These are phyloP conservation scores for Alternaria brassicae DNA, from an alignment of 2,329 filamentous ascomycete genomes.

Conservation along the genomic window DNA sequence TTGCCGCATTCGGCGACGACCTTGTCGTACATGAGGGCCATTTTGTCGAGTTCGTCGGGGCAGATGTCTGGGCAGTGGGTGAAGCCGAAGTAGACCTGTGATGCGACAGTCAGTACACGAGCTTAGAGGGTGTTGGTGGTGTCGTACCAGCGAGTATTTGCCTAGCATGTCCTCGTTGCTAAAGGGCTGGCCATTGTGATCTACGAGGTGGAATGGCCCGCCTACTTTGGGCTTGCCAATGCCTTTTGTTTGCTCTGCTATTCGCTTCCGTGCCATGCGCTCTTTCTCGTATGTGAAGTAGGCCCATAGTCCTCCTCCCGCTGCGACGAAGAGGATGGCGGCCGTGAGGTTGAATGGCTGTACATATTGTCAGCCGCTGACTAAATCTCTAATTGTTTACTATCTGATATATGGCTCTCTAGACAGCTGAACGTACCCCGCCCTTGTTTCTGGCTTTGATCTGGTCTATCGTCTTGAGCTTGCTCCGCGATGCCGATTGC, in stretches of 20 bases:
- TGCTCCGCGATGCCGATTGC: conserved; percentile 34
- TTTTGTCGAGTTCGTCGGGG: conserved; percentile 98
- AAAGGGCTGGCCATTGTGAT: conserved; percentile 81
- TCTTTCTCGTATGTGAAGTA: conserved; percentile 96
- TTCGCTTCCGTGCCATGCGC: conserved; percentile 84
- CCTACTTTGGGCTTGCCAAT: conserved; percentile 93
- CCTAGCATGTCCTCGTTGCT: conserved; percentile 84
- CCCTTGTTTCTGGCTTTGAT: conserved; percentile 45
- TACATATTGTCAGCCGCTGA: conserved; percentile 12
- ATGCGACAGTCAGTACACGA: conserved; percentile 7
- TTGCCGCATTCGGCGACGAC: conserved; percentile 59
- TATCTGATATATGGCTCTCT: background rate
- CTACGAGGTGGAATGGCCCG: conserved; percentile 80
- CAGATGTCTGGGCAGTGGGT: conserved; percentile 98
- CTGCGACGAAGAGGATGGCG: conserved; percentile 81
- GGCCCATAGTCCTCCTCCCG: conserved; percentile 78
- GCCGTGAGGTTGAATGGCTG: conserved; percentile 95
- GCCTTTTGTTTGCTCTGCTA: conserved; percentile 91
- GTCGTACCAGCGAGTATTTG: conserved; percentile 76
- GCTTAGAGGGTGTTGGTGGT: background rate
- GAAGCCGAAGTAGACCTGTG: conserved; percentile 95
- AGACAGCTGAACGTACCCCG: conserved; percentile 34
- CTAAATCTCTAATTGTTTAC: background rate
- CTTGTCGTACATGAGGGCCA: conserved; percentile 91
- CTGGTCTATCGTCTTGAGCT: conserved; percentile 49